A percentile compares a stretch with the other conserved stretches of the same genome.
phyloP scores from a whole-genome alignment of 75 land plant genomes.

The Chamaecyparis obtusa region DNA sequence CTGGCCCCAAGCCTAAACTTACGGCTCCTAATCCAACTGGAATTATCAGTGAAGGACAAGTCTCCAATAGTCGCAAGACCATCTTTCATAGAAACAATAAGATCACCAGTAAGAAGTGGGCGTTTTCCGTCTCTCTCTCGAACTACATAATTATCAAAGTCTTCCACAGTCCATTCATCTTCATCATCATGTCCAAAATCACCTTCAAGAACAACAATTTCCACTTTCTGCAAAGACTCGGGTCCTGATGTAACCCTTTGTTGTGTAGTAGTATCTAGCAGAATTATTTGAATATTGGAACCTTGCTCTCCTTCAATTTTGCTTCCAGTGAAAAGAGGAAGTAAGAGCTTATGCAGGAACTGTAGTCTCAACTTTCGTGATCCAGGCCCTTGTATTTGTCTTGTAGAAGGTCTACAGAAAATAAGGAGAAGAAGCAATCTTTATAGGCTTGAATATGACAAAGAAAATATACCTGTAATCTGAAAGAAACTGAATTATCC shows the following conservation, averaged over 20 bases:
- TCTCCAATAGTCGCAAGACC: conserved; percentile 50
- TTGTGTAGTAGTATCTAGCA: conserved; percentile 28
- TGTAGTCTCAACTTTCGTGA: conserved; percentile 30
- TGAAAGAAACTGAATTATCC: not conserved
- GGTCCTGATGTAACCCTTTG: conserved; percentile 35
- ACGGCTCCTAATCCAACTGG: conserved; percentile 69
- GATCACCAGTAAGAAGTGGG: conserved; percentile 61
- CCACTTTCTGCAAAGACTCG: conserved; percentile 41
- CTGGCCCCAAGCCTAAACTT: conserved; percentile 62
- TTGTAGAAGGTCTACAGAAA: conserved; percentile 15
- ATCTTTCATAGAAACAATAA: conserved; percentile 25
- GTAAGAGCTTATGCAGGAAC: conserved; percentile 31
- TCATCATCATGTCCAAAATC: conserved; percentile 60
- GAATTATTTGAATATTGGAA: conserved; percentile 32
- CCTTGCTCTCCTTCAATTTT: conserved; percentile 45
- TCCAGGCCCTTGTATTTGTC: conserved; percentile 26
- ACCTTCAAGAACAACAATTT: conserved; percentile 64
- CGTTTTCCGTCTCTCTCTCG: conserved; percentile 67
- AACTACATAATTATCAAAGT: conserved; percentile 32
- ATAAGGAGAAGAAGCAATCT: not conserved
- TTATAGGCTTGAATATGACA: not conserved
- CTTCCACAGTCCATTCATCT: conserved; percentile 50
- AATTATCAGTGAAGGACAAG: conserved; percentile 63
- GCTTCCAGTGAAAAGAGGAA: conserved; percentile 65
- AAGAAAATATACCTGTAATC: not conserved